Percentiles rank a stretch among this genome's conserved stretches.
These are phyloP conservation scores for Candida endomychidarum DNA, from an alignment of 805 yeast species.

Conservation along the genomic window DNA sequence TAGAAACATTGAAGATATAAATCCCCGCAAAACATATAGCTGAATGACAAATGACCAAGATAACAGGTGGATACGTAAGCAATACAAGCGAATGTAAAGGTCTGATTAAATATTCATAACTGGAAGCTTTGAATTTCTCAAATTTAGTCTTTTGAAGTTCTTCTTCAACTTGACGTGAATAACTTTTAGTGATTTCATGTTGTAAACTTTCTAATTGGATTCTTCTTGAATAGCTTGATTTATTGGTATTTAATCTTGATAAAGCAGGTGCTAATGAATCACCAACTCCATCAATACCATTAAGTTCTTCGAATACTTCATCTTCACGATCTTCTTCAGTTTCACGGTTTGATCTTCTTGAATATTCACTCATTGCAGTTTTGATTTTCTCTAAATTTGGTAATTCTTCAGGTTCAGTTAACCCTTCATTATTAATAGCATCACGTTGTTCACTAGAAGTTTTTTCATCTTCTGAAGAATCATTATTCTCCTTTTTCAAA, in stretches of 20 bases:
- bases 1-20: conserved; percentile 73
- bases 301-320: conserved; percentile 15
- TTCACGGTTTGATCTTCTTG: conserved; percentile 3
- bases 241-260: conserved; percentile 36
- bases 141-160: conserved; percentile 7
- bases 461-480: conserved; percentile 9
- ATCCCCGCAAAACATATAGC: conserved; percentile 70
- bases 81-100: conserved; percentile 66
- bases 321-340: conserved; percentile 12
- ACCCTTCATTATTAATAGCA: background rate
- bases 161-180: conserved; percentile 2
- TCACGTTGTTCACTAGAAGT: background rate
- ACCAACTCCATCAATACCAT: conserved; percentile 23
- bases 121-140: conserved; percentile 12
- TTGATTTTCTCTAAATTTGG: conserved; percentile 2
- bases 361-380: conserved; percentile 6
- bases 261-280: conserved; percentile 43
- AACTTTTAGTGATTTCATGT: conserved; percentile 8
- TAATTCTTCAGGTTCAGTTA: background rate
- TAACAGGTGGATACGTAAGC: conserved; percentile 72
- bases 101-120: conserved; percentile 49
- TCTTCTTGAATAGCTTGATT: conserved; percentile 30
- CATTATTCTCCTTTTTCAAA: conserved; percentile 3
- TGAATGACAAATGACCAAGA: conserved; percentile 62
- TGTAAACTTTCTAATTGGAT: conserved; percentile 23